Base-by-base conservation (phyloP, 345 rosid species). In the Syzygium aromaticum region DNA sequence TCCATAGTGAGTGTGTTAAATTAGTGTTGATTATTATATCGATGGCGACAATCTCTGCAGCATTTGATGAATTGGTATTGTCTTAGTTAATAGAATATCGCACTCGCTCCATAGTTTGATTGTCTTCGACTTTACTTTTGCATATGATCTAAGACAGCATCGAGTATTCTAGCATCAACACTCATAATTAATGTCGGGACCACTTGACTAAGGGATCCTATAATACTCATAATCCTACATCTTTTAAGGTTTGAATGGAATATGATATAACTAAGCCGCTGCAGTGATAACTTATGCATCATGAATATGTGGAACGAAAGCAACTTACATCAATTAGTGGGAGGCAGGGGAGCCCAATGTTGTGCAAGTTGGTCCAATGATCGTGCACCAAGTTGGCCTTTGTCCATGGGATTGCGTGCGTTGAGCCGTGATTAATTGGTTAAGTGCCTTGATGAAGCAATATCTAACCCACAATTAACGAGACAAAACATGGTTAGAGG, bases 1-100 rank as follows among this genome's bases (percentile, higher is more conserved):
- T 23, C 25, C 25, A 57, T 0, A 13, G 25, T 0, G 6, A 57
- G 63, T 23, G 0, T 0, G 0, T 57, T 57, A 57, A 1, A 0
- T 57, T 23, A n/a, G 25, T 57, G 11, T 0, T 57, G 28, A 57
- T 57, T 57, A n/a, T 43, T 43, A 43, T 43, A 43, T 43, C 46
- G 46, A 43, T 0, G 21, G 16, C 3, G 21, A 16, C 23, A 19
- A 21, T 54, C 10, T 54, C 9, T 3, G 11, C 10, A 27, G 12
- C 4, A 22, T 54, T 22, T 54, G 25, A 54, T 54, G 9, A 54
- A 7, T 19, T 54, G 23, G 7, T 21, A 21, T 54, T 54, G 57
- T 19, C 23, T 54, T 7, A 23, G 57, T 54, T 54, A 21, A 7
- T 53, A 53, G 19, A 54, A 19, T 21, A 23, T 19, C 57, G 8